Evolutionary conservation across 2,329 filamentous ascomycete genomes (phyloP).

Genomic region (Chaetomiaceae sp.): DNA sequence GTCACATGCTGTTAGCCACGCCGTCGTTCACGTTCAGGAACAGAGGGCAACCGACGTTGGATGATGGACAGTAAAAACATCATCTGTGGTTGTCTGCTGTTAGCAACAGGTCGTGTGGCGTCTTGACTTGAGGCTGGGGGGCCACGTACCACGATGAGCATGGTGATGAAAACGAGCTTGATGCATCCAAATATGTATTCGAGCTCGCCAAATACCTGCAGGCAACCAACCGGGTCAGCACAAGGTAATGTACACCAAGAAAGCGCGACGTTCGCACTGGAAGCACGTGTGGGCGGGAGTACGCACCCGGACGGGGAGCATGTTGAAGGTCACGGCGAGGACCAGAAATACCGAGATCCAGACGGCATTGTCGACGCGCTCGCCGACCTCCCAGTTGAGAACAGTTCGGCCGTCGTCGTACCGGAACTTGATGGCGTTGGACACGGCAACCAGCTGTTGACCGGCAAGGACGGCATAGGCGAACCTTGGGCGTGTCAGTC

Average conservation of each 20-base stretch:
- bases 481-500: conserved; percentile 29
- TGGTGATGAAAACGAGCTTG: conserved; percentile 35
- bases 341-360: conserved; percentile 37
- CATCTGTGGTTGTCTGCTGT: conserved; percentile 16
- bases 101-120: neutral
- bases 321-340: conserved; percentile 34
- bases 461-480: conserved; percentile 35
- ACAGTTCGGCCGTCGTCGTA: conserved; percentile 35
- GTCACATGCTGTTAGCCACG: neutral
- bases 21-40: neutral
- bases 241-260: no score
- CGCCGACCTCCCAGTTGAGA: conserved; percentile 32
- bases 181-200: conserved; percentile 37
- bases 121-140: neutral
- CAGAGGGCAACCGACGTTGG: conserved; percentile 28
- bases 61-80: conserved; percentile 37
- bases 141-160: conserved; percentile 30
- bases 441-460: conserved; percentile 35
- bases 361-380: conserved; percentile 34
- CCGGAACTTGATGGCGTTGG: conserved; percentile 34
- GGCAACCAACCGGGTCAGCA: neutral
- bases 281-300: no score
- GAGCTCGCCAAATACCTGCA: conserved; percentile 32
- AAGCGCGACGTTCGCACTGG: no score
- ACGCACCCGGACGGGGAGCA: conserved; percentile 36